Evolutionary conservation across 2,329 filamentous ascomycete genomes (phyloP).

Genomic region (Didymella keratinophila): DNA sequence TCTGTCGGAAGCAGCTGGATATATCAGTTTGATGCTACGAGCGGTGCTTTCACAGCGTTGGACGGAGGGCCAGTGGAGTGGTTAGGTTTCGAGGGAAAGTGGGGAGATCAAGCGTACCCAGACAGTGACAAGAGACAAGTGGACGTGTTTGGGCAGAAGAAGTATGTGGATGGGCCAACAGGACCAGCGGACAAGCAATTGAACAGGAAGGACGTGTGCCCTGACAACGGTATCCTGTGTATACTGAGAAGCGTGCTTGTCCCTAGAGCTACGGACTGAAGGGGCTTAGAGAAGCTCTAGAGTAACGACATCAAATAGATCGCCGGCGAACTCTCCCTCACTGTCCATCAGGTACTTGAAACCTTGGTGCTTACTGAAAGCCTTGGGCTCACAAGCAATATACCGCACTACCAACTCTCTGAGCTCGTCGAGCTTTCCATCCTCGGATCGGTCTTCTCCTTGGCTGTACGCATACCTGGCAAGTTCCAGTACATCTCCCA

Average conservation of each 20-base stretch:
- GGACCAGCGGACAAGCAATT: conserved; percentile 68
- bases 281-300: background rate
- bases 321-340: background rate
- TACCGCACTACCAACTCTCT: background rate
- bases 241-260: conserved; percentile 53
- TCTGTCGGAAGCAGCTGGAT: conserved; percentile 63
- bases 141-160: conserved; percentile 54
- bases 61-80: conserved; percentile 60
- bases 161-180: conserved; percentile 66
- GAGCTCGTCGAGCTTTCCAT: background rate
- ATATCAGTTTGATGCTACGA: conserved; percentile 60
- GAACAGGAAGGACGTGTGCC: conserved; percentile 65
- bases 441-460: background rate
- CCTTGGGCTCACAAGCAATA: background rate
- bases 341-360: background rate
- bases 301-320: background rate
- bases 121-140: conserved; percentile 60
- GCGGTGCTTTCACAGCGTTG: conserved; percentile 58
- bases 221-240: conserved; percentile 58
- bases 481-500: background rate
- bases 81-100: conserved; percentile 65
- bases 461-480: background rate
- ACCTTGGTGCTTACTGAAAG: background rate
- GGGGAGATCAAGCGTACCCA: conserved; percentile 69
- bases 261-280: conserved; percentile 25